Conservation (phyloP, 129 eudicot genomes). For the Erigeron canadensis region DNA sequence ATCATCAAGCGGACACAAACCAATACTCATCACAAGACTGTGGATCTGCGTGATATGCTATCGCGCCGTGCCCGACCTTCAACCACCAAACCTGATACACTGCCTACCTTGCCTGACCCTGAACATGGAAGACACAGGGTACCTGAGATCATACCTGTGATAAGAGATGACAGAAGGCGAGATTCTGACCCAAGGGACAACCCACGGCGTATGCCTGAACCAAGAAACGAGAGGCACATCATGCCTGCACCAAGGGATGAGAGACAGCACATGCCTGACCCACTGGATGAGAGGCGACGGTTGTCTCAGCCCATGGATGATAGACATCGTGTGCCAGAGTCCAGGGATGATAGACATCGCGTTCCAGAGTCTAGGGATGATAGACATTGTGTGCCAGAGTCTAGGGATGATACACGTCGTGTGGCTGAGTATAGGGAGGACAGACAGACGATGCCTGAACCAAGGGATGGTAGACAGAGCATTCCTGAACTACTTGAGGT, state of each 20-base stretch:
- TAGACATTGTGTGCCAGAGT: conserved; percentile 27
- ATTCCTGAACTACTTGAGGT: conserved; percentile 37
- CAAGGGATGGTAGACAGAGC: conserved; percentile 42
- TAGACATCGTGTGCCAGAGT: conserved; percentile 31
- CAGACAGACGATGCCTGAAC: conserved; percentile 38
- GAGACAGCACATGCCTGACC: conserved; percentile 31
- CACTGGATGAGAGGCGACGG: conserved; percentile 34
- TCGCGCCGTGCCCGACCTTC: conserved; percentile 64
- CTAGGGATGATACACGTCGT: conserved; percentile 40
- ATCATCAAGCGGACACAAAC: conserved; percentile 55
- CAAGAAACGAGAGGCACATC: conserved; percentile 27
- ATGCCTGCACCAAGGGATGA: conserved; percentile 39
- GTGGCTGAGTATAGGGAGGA: conserved; percentile 33
- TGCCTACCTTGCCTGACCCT: conserved; percentile 27
- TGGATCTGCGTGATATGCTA: conserved; percentile 73
- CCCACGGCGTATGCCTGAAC: conserved; percentile 27
- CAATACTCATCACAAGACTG: conserved; percentile 33
- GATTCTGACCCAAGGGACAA: conserved; percentile 22
- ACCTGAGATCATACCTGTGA: conserved; percentile 29
- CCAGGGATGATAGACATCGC: conserved; percentile 27
- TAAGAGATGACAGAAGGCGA: conserved; percentile 31
- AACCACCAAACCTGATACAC: conserved; percentile 31
- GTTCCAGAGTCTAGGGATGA: conserved; percentile 35
- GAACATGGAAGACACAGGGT: conserved; percentile 32
- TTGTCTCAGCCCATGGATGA: conserved; percentile 28